Evolutionary conservation across 768 basidiomycete genomes (phyloP).

Genomic region (Pisolithus albus): DNA sequence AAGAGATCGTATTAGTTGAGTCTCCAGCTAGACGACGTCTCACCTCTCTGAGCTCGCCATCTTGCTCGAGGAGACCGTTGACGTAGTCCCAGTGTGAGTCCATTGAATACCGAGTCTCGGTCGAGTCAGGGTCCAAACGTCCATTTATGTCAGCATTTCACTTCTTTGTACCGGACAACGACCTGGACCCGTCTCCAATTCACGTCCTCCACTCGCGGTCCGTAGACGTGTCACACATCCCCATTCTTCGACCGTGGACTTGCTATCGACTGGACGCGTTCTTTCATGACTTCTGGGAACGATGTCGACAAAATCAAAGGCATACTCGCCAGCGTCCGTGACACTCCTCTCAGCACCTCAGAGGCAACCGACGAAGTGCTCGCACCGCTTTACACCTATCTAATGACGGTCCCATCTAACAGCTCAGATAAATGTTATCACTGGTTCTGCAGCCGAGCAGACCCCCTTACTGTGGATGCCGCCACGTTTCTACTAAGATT

Average conservation of each 20-base stretch:
- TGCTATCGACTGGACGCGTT: background rate
- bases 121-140: background rate
- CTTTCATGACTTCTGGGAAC: conserved; percentile 19
- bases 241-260: too few species aligned
- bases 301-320: conserved; percentile 35
- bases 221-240: background rate
- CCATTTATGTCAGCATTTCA: background rate
- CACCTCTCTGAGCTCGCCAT: conserved; percentile 63
- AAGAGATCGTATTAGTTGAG: conserved; percentile 1
- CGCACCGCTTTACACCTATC: conserved; percentile 42
- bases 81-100: conserved; percentile 48
- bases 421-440: conserved; percentile 43
- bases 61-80: conserved; percentile 54
- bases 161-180: background rate
- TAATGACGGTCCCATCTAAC: conserved; percentile 41
- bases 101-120: conserved; percentile 37
- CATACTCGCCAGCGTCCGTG: conserved; percentile 50
- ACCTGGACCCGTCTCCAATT: too few species aligned
- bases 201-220: background rate
- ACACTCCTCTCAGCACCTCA: conserved; percentile 48
- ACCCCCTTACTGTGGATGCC: conserved; percentile 49
- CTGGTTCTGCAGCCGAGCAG: conserved; percentile 74
- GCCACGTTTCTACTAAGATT: conserved; percentile 80
- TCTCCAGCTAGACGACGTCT: conserved; percentile 4
- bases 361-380: conserved; percentile 45